A percentile compares a stretch with the other conserved stretches of the same genome.
phyloP scores from a whole-genome alignment of 257 asterid species.

The Oldenlandia corymbosa region DNA sequence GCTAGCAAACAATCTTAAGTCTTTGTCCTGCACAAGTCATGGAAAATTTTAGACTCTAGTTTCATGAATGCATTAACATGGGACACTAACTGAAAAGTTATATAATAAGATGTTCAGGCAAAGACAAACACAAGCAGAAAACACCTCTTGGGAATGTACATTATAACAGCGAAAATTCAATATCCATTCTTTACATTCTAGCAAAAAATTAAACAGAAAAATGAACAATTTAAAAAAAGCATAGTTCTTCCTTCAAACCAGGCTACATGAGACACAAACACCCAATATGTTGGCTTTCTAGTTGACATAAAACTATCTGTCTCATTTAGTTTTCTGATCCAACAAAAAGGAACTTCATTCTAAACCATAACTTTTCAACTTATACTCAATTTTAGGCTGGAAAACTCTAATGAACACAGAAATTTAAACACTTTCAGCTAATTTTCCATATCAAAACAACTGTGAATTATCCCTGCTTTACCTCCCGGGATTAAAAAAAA shows the following conservation, averaged over 20 bases:
- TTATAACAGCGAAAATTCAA: neutral
- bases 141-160: neutral
- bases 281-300: too few species aligned
- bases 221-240: too few species aligned
- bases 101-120: too few species aligned
- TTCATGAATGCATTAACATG: neutral
- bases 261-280: too few species aligned
- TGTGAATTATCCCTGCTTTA: neutral
- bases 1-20: constrained; percentile 59
- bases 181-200: neutral
- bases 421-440: too few species aligned
- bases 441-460: neutral
- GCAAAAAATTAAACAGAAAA: neutral
- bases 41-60: neutral
- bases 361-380: too few species aligned
- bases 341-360: too few species aligned
- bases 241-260: too few species aligned
- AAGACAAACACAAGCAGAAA: neutral
- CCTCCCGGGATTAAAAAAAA: neutral
- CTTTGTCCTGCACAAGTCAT: constrained; percentile 39
- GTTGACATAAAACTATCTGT: too few species aligned
- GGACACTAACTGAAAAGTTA: neutral
- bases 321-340: too few species aligned
- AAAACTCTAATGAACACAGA: too few species aligned
- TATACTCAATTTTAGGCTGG: too few species aligned